Percentiles rank a stretch among this genome's conserved stretches.
These are phyloP conservation scores for Paragyromitra xinjiangensis DNA, from an alignment of 495 filamentous ascomycete genomes.

Conservation along the genomic window DNA sequence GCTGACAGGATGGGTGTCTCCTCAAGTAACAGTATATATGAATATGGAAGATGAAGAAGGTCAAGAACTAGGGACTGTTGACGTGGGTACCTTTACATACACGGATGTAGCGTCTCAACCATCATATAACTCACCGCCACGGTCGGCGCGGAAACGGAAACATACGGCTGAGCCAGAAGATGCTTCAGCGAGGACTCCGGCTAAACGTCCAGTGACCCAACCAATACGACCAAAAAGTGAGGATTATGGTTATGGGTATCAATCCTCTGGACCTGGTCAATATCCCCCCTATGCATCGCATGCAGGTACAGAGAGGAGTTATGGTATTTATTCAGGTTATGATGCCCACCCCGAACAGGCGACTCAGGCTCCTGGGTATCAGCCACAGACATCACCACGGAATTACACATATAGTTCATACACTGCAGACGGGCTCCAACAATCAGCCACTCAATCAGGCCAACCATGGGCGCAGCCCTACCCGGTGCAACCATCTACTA, in stretches of 20 bases:
- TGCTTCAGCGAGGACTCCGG: slow-evolving; percentile 56
- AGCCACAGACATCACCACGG: slow-evolving; percentile 60
- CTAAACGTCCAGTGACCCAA: slow-evolving; percentile 57
- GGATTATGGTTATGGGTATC: slow-evolving; percentile 58
- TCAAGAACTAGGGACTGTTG: slow-evolving; percentile 68
- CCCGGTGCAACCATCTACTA: slow-evolving; percentile 61
- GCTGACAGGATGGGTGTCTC: slow-evolving; percentile 70
- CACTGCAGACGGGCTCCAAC: slow-evolving; percentile 47
- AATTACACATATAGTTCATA: slow-evolving; percentile 58
- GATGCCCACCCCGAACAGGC: slow-evolving; percentile 60
- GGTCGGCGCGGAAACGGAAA: slow-evolving; percentile 50
- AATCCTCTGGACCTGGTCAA: slow-evolving; percentile 50
- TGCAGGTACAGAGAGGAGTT: slow-evolving; percentile 47
- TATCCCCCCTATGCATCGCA: slow-evolving; percentile 59
- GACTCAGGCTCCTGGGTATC: slow-evolving; percentile 58
- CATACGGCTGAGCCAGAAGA: slow-evolving; percentile 51
- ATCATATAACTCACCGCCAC: slow-evolving; percentile 44
- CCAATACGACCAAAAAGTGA: slow-evolving; percentile 60
- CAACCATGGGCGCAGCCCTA: slow-evolving; percentile 64
- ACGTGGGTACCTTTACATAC: slow-evolving; percentile 83
- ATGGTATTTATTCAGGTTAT: slow-evolving; percentile 54
- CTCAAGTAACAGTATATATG: slow-evolving; percentile 77
- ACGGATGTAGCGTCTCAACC: slow-evolving; percentile 60
- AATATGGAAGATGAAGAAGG: slow-evolving; percentile 74
- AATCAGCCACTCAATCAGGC: slow-evolving; percentile 47